Percentiles rank a stretch among this genome's conserved stretches.
phyloP scores from a whole-genome alignment of 495 filamentous ascomycete species.

The Hyphodiscus hymeniophilus region DNA sequence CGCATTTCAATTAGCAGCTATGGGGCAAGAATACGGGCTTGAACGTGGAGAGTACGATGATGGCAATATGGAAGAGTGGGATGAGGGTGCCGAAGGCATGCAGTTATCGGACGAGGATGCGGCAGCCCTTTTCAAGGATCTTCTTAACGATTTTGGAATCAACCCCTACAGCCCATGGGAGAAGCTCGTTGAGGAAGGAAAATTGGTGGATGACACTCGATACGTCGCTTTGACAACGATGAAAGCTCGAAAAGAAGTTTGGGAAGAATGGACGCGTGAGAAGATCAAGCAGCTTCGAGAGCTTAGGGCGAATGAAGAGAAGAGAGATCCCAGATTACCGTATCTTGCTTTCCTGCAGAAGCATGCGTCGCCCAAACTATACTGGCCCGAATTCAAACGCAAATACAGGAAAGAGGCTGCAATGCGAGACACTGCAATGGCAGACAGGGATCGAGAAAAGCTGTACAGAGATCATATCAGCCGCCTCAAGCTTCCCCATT shows the following conservation, averaged over 20 bases:
- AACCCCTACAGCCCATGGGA: slow-evolving; percentile 94
- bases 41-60: slow-evolving; percentile 66
- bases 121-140: slow-evolving; percentile 69
- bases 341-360: slow-evolving; percentile 78
- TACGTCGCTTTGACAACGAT: slow-evolving; percentile 78
- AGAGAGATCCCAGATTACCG: slow-evolving; percentile 75
- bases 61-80: slow-evolving; percentile 54
- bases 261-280: slow-evolving; percentile 70
- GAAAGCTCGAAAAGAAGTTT: slow-evolving; percentile 72
- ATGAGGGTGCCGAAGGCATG: slow-evolving; percentile 61
- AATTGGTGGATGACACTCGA: slow-evolving; percentile 73
- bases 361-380: slow-evolving; percentile 78
- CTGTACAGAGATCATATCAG: slow-evolving; percentile 82
- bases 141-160: slow-evolving; percentile 72
- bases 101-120: slow-evolving; percentile 61
- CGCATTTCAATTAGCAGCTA: slow-evolving; percentile 78
- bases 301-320: slow-evolving; percentile 66
- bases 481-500: slow-evolving; percentile 64
- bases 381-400: slow-evolving; percentile 92
- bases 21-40: slow-evolving; percentile 43
- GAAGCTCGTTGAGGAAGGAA: slow-evolving; percentile 70
- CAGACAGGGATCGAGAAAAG: slow-evolving; percentile 86
- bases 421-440: slow-evolving; percentile 68
- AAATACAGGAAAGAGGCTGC: slow-evolving; percentile 75
- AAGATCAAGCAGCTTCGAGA: slow-evolving; percentile 63